Evolutionary conservation across 306 rosid species (phyloP).

Genomic region (Erythrophleum fordii): DNA sequence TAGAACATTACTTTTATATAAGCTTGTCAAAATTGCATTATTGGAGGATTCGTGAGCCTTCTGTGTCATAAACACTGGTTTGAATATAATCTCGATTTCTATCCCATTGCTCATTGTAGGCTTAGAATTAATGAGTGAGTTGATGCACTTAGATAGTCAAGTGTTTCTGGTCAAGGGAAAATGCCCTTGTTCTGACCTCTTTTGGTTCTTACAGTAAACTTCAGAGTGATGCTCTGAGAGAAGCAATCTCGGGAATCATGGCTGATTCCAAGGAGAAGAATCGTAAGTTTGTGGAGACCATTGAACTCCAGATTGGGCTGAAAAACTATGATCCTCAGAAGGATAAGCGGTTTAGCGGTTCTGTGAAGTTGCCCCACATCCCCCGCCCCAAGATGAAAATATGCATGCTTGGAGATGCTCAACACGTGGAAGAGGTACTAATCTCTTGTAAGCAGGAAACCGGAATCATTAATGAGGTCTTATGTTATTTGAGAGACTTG

Average conservation of each 20-base stretch:
- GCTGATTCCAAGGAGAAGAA: slow-evolving; percentile 49
- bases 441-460: background rate
- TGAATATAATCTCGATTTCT: background rate
- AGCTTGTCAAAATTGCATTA: background rate
- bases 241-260: slow-evolving; percentile 52
- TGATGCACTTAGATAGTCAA: background rate
- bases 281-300: slow-evolving; percentile 61
- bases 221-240: slow-evolving; percentile 65
- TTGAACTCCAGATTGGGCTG: slow-evolving; percentile 72
- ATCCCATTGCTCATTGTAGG: background rate
- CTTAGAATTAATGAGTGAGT: background rate
- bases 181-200: background rate
- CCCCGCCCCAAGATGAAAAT: slow-evolving; percentile 77
- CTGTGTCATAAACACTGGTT: background rate
- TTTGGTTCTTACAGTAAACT: slow-evolving; percentile 52
- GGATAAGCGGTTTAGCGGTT: slow-evolving; percentile 79
- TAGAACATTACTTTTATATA: background rate
- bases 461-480: background rate
- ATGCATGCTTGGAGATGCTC: slow-evolving; percentile 81
- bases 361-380: slow-evolving; percentile 73
- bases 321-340: slow-evolving; percentile 74
- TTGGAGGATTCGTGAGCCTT: background rate
- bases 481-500: background rate
- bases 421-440: slow-evolving; percentile 71
- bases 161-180: background rate